These are phyloP conservation scores for Plectosphaerella sp. DNA, from an alignment of 2,329 filamentous ascomycete species.

Conservation along the genomic window DNA sequence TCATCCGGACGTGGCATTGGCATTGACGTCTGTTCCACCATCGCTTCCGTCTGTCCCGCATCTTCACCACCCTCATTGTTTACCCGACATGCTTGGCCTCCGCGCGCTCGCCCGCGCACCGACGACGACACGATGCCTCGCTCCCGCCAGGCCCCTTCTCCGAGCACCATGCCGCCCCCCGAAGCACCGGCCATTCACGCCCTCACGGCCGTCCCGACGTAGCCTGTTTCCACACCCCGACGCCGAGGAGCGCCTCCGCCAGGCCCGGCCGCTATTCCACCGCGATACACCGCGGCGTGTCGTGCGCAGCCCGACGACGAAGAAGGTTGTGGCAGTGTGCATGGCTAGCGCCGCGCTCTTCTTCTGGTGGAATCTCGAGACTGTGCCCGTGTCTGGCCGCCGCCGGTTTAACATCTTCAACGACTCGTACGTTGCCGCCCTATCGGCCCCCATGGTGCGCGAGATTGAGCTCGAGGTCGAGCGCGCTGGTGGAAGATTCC, in stretches of 20 bases:
- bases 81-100: background rate
- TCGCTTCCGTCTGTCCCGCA: no score
- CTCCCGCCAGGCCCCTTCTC: background rate
- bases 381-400: slow-evolving; percentile 68
- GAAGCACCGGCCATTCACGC: background rate
- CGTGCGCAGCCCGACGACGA: slow-evolving; percentile 29
- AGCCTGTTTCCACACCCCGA: slow-evolving; percentile 6
- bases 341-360: slow-evolving; percentile 45
- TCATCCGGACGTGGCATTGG: no score
- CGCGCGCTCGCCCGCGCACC: background rate
- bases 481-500: slow-evolving; percentile 47
- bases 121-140: background rate
- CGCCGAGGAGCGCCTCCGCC: slow-evolving; percentile 19
- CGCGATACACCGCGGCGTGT: slow-evolving; percentile 24
- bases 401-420: slow-evolving; percentile 68
- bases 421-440: slow-evolving; percentile 47
- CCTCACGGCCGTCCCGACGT: no score
- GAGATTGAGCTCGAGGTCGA: slow-evolving; percentile 51
- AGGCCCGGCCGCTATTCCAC: slow-evolving; percentile 26
- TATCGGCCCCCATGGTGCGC: slow-evolving; percentile 50
- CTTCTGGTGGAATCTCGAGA: slow-evolving; percentile 67
- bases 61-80: background rate
- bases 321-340: slow-evolving; percentile 33
- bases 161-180: background rate
- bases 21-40: no score